Percentiles rank a stretch among this genome's conserved stretches.
These are phyloP conservation scores for Pleurotus sapidus DNA, from an alignment of 768 basidiomycete genomes.

Conservation along the genomic window DNA sequence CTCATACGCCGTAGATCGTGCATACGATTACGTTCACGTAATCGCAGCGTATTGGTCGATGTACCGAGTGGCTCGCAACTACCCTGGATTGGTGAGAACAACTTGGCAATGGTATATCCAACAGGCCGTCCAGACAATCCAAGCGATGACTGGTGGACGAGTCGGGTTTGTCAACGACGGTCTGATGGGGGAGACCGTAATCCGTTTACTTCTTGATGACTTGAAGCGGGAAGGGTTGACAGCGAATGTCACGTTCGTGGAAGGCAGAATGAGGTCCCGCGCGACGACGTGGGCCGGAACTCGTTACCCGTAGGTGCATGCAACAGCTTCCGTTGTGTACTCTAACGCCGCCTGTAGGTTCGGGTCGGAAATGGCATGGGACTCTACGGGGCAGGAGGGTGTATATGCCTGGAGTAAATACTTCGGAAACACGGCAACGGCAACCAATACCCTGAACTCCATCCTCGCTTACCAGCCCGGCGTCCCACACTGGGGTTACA, in stretches of 20 bases:
- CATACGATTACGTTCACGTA: constrained; percentile 53
- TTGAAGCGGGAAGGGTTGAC: constrained; percentile 49
- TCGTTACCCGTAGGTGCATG: constrained; percentile 45
- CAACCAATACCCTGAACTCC: constrained; percentile 50
- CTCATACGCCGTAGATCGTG: constrained; percentile 45
- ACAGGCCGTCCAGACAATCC: constrained; percentile 47
- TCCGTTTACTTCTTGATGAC: constrained; percentile 43
- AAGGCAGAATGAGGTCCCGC: constrained; percentile 44
- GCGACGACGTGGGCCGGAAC: constrained; percentile 43
- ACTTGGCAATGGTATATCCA: constrained; percentile 60
- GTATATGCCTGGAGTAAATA: constrained; percentile 53
- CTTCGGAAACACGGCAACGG: constrained; percentile 50
- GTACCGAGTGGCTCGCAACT: constrained; percentile 57
- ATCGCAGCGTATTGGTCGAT: constrained; percentile 52
- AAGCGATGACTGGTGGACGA: constrained; percentile 39
- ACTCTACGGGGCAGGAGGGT: constrained; percentile 55
- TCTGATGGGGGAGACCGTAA: constrained; percentile 58
- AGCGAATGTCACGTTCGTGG: constrained; percentile 42
- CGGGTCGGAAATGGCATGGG: constrained; percentile 61
- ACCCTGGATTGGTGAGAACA: constrained; percentile 42
- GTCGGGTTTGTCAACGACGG: constrained; percentile 46
- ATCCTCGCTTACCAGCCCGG: constrained; percentile 56
- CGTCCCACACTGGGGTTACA: constrained; percentile 61
- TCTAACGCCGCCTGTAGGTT: constrained; percentile 30
- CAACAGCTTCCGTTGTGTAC: background rate